phyloP scores from a whole-genome alignment of 108 stramenopile genomes.

The Skeletonema potamos region DNA sequence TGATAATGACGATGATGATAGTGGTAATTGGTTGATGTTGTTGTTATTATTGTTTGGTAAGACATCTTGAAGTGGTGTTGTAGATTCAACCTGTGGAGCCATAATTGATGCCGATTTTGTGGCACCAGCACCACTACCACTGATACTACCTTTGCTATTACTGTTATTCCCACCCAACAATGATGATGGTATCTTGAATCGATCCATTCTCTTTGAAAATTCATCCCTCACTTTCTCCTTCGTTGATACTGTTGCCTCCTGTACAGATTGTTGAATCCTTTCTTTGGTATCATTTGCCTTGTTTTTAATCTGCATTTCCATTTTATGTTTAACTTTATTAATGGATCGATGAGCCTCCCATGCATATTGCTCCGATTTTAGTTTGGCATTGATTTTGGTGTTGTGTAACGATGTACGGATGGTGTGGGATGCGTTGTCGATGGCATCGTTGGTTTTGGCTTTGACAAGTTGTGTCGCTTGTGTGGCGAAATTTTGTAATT shows the following conservation, averaged over 20 bases:
- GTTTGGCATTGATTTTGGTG: background rate
- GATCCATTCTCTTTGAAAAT: background rate
- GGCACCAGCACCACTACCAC: background rate
- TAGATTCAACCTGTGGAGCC: background rate
- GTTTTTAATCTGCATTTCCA: background rate
- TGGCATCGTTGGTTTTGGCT: background rate
- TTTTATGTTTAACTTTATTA: background rate
- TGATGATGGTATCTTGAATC: background rate
- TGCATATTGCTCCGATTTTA: conserved; percentile 6
- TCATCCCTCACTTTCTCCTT: conserved; percentile 8
- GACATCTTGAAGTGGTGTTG: background rate
- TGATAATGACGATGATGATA: background rate
- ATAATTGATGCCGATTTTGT: background rate
- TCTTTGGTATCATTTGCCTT: background rate
- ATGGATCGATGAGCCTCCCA: conserved; percentile 8
- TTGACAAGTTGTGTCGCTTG: background rate
- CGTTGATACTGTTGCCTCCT: background rate
- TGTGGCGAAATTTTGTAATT: background rate
- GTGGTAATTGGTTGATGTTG: background rate
- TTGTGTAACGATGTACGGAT: conserved; percentile 7
- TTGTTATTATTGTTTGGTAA: background rate
- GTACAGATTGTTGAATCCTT: background rate
- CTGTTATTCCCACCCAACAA: background rate
- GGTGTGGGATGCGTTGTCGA: background rate
- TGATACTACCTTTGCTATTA: background rate